Evolutionary conservation across 441 rosid species (phyloP).

Genomic region (Populus hybrid): DNA sequence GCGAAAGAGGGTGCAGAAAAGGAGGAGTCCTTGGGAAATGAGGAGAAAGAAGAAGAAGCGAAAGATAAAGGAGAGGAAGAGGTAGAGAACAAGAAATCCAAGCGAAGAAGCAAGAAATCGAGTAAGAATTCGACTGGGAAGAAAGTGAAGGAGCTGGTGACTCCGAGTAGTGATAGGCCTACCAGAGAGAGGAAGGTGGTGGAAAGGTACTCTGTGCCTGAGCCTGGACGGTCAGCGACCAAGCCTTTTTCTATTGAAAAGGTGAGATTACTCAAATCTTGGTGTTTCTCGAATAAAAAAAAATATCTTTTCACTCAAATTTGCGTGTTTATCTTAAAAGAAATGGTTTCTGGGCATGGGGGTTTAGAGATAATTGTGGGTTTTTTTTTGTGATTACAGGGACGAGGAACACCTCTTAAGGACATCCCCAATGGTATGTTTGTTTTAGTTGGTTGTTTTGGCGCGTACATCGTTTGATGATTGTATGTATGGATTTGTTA

Average conservation of each 20-base stretch:
- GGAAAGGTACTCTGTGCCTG: conserved; percentile 78
- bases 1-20: conserved; percentile 21
- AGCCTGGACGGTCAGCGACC: conserved; percentile 47
- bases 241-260: conserved; percentile 69
- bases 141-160: conserved; percentile 38
- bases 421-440: conserved; percentile 89
- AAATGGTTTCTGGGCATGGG: not conserved
- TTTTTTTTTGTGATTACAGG: conserved; percentile 43
- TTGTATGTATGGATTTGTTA: not conserved
- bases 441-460: not conserved
- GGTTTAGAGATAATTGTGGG: not conserved
- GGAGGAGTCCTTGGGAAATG: conserved; percentile 3
- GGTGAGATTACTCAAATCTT: conserved; percentile 27
- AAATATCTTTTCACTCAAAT: too few relatives aligned
- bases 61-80: conserved; percentile 3
- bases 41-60: conserved; percentile 20
- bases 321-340: too few relatives aligned
- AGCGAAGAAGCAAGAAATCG: conserved; percentile 23
- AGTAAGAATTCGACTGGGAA: conserved; percentile 23
- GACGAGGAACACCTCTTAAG: conserved; percentile 79
- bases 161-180: conserved; percentile 74
- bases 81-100: conserved; percentile 12
- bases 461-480: not conserved
- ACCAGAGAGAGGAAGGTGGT: conserved; percentile 86
- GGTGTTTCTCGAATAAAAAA: too few relatives aligned